Evolutionary conservation across 139 green algal species (phyloP).

Genomic region (Micractinium sp.): DNA sequence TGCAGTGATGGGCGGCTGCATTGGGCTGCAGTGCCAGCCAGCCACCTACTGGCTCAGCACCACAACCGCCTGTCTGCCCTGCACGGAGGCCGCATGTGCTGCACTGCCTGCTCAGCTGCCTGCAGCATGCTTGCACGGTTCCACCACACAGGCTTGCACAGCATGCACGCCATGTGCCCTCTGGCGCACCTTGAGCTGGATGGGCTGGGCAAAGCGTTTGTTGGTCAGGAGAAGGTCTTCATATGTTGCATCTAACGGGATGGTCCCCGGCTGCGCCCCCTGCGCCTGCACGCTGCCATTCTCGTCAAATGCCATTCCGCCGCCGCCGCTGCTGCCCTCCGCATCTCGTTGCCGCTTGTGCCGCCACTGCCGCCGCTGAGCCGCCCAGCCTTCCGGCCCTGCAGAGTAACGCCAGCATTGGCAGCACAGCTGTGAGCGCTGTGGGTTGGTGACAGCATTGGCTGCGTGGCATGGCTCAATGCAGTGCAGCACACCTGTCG

Average conservation of each 20-base stretch:
- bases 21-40: background rate
- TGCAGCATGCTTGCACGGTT: too few relatives aligned
- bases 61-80: background rate
- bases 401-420: background rate
- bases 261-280: background rate
- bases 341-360: background rate
- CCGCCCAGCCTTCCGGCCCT: conserved; percentile 23
- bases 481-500: background rate
- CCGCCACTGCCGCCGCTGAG: background rate
- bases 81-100: too few relatives aligned
- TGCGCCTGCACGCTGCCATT: background rate
- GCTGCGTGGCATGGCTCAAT: too few relatives aligned
- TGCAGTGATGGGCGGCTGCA: too few relatives aligned
- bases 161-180: background rate
- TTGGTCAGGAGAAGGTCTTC: background rate
- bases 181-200: conserved; percentile 5
- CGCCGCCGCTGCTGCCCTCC: background rate
- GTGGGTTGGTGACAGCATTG: too few relatives aligned
- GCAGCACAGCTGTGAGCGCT: too few relatives aligned
- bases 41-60: background rate
- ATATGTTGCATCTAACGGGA: background rate
- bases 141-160: too few relatives aligned
- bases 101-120: too few relatives aligned
- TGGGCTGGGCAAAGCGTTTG: background rate
- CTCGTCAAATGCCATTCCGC: background rate